Evolutionary conservation across 129 eudicot genomes (phyloP), one percentile per base, ranked within the genome.

Genomic region (Centaurea solstitialis): DNA sequence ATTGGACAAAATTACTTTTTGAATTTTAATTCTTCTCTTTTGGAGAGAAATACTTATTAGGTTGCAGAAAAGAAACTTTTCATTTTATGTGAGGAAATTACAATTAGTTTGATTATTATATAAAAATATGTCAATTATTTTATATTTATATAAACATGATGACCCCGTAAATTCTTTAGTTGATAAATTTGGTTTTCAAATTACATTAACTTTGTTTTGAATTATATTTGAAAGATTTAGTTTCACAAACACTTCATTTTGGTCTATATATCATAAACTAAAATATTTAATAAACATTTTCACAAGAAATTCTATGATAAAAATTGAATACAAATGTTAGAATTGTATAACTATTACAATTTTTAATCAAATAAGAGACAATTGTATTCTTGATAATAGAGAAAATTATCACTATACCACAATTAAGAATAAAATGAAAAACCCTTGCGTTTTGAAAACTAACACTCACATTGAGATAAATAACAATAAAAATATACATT

Each of bases 1-100:
- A 70, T 18, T 50, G 82, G 75, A 50, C 23, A 37, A 68, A 28
- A 50, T 70, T 50, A 68, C 53, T 57, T 69, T 79, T 70, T 50
- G 38, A 70, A 79, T 79, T 70, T 33, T 35, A 68, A 35, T 39
- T 30, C 13, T 23, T 68, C 18, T 28, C 69, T 69, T 78, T 68
- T 30, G 18, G 33, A 43, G 61, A 35, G 39, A 69, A 35, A 69
- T 22, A 47, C 47, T 68, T 65, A 30, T 28, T 30, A 41, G 68
- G 37, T 39, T 39, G 61, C 41, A 33, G 43, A 12, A 35, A 76
- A 13, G 38, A 76, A n/a, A 20, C 2, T 59, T 37, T 76, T 9
- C 1, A 13, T 4, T 75, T 45, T 5, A 11, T 45, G n/a, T 22
- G 5, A 53, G 15, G 17, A 53, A 53, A n/a, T n/a, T 53, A 73